Percentiles rank a stretch among this genome's conserved stretches.
Evolutionary conservation across 2,329 filamentous ascomycete genomes (phyloP).

Genomic region (Karstenula rhodostoma): DNA sequence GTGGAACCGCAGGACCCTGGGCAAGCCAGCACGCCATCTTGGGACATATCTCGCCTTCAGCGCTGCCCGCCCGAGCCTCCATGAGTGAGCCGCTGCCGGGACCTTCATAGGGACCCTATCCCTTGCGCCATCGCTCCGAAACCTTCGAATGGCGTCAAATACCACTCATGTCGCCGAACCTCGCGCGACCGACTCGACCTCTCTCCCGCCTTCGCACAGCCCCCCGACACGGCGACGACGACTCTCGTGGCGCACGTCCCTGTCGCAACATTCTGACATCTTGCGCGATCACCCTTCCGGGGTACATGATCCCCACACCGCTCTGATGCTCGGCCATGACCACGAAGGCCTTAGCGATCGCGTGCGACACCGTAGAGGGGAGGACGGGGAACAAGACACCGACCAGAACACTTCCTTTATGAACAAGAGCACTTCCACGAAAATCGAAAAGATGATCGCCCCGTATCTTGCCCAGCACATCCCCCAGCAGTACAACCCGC

Average conservation of each 20-base stretch:
- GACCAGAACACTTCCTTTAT: conserved; percentile 36
- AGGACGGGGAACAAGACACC: conserved; percentile 27
- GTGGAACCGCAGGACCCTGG: conserved; percentile 2
- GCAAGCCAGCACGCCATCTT: conserved; percentile 19
- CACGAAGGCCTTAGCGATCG: conserved; percentile 44
- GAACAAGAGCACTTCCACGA: conserved; percentile 57
- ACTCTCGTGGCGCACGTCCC: conserved; percentile 39
- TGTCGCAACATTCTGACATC: conserved; percentile 19
- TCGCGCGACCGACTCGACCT: conserved; percentile 33
- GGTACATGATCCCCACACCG: conserved; percentile 39
- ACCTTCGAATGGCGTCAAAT: conserved; percentile 37
- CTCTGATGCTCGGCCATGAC: conserved; percentile 48
- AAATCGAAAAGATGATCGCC: conserved; percentile 79
- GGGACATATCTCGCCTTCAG: conserved; percentile 13
- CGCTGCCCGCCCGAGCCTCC: not conserved
- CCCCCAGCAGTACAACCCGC: conserved; percentile 83
- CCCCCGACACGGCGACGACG: conserved; percentile 36
- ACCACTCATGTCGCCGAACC: conserved; percentile 31
- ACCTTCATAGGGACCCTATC: conserved; percentile 24
- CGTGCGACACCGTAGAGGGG: conserved; percentile 34
- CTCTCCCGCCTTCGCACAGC: conserved; percentile 19
- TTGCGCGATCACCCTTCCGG: conserved; percentile 13
- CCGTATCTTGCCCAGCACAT: conserved; percentile 93
- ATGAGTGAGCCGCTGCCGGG: conserved; percentile 15
- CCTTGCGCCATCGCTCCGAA: conserved; percentile 17